A percentile compares a stretch with the other conserved stretches of the same genome.
Conservation (phyloP, 179 eudicot genomes). For the Heliamphora pulchella region DNA sequence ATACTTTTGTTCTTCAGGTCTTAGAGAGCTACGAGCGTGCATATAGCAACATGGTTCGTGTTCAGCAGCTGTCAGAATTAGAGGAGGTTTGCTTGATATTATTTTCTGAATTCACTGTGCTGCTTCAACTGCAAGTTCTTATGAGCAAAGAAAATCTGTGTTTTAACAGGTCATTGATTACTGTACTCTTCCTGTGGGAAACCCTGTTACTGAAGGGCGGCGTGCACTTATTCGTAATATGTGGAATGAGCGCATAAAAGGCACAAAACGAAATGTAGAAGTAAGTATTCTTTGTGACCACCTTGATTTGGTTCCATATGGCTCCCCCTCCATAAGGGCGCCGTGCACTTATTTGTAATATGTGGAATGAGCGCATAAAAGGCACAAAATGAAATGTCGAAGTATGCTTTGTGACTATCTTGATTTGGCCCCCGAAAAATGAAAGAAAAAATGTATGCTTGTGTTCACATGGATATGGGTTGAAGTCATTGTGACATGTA, state of each 20-base stretch:
- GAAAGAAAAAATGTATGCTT: too few relatives aligned
- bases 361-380: conserved; percentile 96
- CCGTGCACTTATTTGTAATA: conserved; percentile 76
- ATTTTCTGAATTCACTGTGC: conserved; percentile 1
- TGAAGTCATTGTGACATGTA: too few relatives aligned
- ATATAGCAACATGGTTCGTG: conserved; percentile 96
- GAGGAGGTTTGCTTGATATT: conserved; percentile 60
- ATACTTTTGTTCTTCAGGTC: conserved; percentile 38
- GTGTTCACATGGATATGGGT: too few relatives aligned
- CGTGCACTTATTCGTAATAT: conserved; percentile 83
- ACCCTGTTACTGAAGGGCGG: conserved; percentile 83
- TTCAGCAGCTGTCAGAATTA: conserved; percentile 91
- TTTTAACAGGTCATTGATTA: conserved; percentile 79
- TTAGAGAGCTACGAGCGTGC: conserved; percentile 97
- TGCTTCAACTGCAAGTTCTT: conserved; percentile 10
- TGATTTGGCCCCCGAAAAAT: not conserved
- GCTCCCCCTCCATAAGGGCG: conserved; percentile 50
- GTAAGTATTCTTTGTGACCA: conserved; percentile 24
- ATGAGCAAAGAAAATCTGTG: not conserved
- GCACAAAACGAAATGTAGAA: conserved; percentile 91
- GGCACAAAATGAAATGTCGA: conserved; percentile 92
- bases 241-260: conserved; percentile 97
- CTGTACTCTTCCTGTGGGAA: conserved; percentile 76
- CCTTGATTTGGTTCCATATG: not conserved
- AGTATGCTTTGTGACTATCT: conserved; percentile 29